Evolutionary conservation across 345 rosid genomes (phyloP).

Genomic region (Bruguiera sexangula): DNA sequence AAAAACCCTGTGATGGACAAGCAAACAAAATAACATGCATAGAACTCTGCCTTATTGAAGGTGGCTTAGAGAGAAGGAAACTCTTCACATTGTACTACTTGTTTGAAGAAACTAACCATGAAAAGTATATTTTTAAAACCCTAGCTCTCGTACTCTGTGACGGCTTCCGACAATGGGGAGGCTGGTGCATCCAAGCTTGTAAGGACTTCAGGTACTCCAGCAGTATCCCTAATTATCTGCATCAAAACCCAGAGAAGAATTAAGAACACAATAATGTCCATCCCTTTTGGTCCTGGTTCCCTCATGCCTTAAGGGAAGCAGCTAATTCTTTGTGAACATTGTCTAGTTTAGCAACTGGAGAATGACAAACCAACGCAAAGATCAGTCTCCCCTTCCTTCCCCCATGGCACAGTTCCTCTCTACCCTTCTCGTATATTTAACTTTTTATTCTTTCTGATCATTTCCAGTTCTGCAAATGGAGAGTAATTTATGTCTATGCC

Average conservation of each 20-base stretch:
- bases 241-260: constrained; percentile 8
- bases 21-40: not conserved
- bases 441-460: no score
- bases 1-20: not conserved
- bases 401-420: not conserved
- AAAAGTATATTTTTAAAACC: constrained; percentile 4
- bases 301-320: not conserved
- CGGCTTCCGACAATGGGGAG: constrained; percentile 35
- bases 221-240: constrained; percentile 70
- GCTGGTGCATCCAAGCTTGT: constrained; percentile 63
- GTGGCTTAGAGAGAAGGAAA: constrained; percentile 1
- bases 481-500: no score
- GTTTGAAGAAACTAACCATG: not conserved
- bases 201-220: constrained; percentile 85
- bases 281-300: not conserved
- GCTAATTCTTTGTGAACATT: constrained; percentile 2
- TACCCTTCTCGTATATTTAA: no score
- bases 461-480: no score
- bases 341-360: not conserved
- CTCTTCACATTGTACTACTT: constrained; percentile 3
- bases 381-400: not conserved
- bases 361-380: not conserved
- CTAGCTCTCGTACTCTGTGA: constrained; percentile 64
- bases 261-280: not conserved
- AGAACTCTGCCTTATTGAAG: constrained; percentile 6